These are phyloP conservation scores for Elaphomyces granulatus DNA, from an alignment of 495 filamentous ascomycete genomes.

Conservation along the genomic window DNA sequence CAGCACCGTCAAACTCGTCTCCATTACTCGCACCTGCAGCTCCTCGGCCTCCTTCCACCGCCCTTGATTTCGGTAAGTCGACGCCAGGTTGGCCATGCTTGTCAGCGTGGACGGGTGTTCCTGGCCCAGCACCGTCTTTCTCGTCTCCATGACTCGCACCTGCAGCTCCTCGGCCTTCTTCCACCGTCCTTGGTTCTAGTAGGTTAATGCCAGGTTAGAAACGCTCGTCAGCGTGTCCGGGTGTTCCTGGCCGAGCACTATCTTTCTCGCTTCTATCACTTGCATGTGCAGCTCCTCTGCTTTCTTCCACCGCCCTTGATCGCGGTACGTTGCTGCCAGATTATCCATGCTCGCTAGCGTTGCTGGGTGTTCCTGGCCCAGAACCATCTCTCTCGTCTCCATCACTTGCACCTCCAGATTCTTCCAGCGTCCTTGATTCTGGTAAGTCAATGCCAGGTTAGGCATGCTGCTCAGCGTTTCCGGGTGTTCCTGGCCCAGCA, in stretches of 20 bases:
- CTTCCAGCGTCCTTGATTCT: slow-evolving; percentile 18
- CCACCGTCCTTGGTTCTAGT: slow-evolving; percentile 12
- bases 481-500: slow-evolving; percentile 24
- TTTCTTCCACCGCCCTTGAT: slow-evolving; percentile 20
- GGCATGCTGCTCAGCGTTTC: slow-evolving; percentile 20
- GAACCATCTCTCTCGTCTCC: slow-evolving; percentile 10
- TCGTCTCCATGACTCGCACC: slow-evolving; percentile 1
- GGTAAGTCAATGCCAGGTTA: slow-evolving; percentile 13
- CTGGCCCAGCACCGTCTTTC: slow-evolving; percentile 9
- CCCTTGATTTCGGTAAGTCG: slow-evolving; percentile 10
- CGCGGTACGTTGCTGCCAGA: slow-evolving; percentile 15
- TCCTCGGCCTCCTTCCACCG: slow-evolving; percentile 11
- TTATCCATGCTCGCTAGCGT: slow-evolving; percentile 19
- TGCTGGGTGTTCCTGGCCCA: slow-evolving; percentile 19
- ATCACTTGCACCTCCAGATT: slow-evolving; percentile 16
- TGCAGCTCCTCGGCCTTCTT: slow-evolving; percentile 16
- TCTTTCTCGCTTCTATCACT: slow-evolving; percentile 11
- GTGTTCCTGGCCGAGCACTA: slow-evolving; percentile 23
- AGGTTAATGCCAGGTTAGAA: slow-evolving; percentile 15
- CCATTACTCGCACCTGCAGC: slow-evolving; percentile 11
- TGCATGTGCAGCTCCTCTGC: slow-evolving; percentile 13
- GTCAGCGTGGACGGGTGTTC: slow-evolving; percentile 22
- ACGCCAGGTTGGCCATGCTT: slow-evolving; percentile 16
- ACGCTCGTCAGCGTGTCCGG: slow-evolving; percentile 26
- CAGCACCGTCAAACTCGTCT: slow-evolving; percentile 9